phyloP scores from a whole-genome alignment of 495 filamentous ascomycete genomes.

The Tuber aestivum region DNA sequence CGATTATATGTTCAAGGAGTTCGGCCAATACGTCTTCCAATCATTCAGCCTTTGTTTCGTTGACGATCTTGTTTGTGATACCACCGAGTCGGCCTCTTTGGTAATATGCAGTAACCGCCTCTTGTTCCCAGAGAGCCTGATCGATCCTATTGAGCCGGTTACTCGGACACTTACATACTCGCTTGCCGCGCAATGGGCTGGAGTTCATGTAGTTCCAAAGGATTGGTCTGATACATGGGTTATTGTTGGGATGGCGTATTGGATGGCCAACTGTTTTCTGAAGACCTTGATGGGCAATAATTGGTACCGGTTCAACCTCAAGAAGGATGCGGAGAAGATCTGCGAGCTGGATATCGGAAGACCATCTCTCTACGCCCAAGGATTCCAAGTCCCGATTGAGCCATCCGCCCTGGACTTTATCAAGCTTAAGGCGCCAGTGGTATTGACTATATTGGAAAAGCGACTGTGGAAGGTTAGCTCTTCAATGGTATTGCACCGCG shows the following conservation, averaged over 20 bases:
- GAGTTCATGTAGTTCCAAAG: slow-evolving; percentile 78
- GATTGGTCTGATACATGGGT: slow-evolving; percentile 79
- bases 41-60: slow-evolving; percentile 85
- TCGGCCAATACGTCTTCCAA: slow-evolving; percentile 73
- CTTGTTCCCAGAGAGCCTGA: slow-evolving; percentile 71
- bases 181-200: slow-evolving; percentile 88
- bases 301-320: slow-evolving; percentile 85
- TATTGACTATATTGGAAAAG: slow-evolving; percentile 88
- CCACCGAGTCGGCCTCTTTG: slow-evolving; percentile 68
- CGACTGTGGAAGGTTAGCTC: slow-evolving; percentile 80
- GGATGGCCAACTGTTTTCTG: slow-evolving; percentile 89
- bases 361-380: slow-evolving; percentile 75
- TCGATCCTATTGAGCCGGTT: slow-evolving; percentile 71
- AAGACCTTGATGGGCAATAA: slow-evolving; percentile 86
- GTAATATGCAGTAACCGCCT: slow-evolving; percentile 82
- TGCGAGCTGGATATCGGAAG: slow-evolving; percentile 74
- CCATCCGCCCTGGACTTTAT: slow-evolving; percentile 80
- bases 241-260: slow-evolving; percentile 84
- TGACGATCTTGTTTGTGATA: slow-evolving; percentile 72
- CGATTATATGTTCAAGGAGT: slow-evolving; percentile 78
- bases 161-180: slow-evolving; percentile 73
- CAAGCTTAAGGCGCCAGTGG: slow-evolving; percentile 80
- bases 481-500: slow-evolving; percentile 72
- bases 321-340: slow-evolving; percentile 71
- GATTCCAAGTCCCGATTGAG: slow-evolving; percentile 70